Conservation (phyloP, 192 early-diverging fungal species). For the Backusella tuberculispora region DNA sequence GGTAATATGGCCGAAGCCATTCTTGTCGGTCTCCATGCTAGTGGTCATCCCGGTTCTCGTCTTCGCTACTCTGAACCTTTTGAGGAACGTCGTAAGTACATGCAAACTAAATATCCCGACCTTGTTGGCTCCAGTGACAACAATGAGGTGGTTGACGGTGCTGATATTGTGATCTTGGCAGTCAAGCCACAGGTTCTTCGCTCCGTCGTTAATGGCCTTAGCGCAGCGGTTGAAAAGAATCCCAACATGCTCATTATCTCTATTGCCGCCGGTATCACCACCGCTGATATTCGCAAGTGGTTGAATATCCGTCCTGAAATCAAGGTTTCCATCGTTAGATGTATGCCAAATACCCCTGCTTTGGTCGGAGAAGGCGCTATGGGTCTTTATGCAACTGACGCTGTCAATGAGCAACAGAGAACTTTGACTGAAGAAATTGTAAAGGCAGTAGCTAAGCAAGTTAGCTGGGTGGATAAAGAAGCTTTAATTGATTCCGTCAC, state of each 20-base stretch:
- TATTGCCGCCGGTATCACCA: slow-evolving; percentile 88
- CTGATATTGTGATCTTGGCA: slow-evolving; percentile 82
- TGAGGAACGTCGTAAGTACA: slow-evolving; percentile 62
- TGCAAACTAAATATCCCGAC: slow-evolving; percentile 64
- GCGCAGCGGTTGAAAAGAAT: slow-evolving; percentile 51
- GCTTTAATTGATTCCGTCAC: slow-evolving; percentile 84
- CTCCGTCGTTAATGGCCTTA: slow-evolving; percentile 59
- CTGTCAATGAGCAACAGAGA: slow-evolving; percentile 65
- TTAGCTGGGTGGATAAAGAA: slow-evolving; percentile 85
- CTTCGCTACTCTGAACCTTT: slow-evolving; percentile 85
- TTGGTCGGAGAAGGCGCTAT: slow-evolving; percentile 86
- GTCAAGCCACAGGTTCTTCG: slow-evolving; percentile 92
- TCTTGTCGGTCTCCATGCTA: slow-evolving; percentile 82
- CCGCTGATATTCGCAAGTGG: slow-evolving; percentile 77
- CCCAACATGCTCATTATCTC: slow-evolving; percentile 77
- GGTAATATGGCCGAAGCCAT: slow-evolving; percentile 97
- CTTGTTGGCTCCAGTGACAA: slow-evolving; percentile 68
- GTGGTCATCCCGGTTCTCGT: slow-evolving; percentile 66
- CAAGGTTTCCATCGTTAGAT: slow-evolving; percentile 61
- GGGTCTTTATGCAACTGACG: slow-evolving; percentile 74
- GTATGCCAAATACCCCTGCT: slow-evolving; percentile 98
- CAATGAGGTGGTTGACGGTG: slow-evolving; percentile 59
- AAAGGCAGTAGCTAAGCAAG: slow-evolving; percentile 73
- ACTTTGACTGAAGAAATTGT: slow-evolving; percentile 70
- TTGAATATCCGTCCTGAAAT: slow-evolving; percentile 43